These are phyloP conservation scores for Aurantiochytrium sp. DNA, from an alignment of 108 stramenopile genomes.

Conservation along the genomic window DNA sequence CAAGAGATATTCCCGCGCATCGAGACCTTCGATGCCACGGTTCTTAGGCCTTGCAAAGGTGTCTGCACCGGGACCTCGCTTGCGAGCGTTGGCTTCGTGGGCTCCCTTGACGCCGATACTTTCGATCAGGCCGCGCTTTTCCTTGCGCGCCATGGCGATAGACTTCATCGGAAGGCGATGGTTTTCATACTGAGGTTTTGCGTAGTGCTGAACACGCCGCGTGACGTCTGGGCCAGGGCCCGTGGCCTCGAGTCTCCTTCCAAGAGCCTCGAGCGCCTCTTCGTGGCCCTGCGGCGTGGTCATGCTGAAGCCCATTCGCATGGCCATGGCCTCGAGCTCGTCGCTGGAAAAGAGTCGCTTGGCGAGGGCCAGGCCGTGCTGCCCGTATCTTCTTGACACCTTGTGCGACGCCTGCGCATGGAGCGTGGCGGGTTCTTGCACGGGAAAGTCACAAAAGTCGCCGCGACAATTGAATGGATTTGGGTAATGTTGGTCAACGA, in stretches of 20 bases:
- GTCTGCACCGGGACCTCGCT: not conserved
- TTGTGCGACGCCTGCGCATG: not conserved
- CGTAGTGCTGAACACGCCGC: not conserved
- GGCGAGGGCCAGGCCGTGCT: not conserved
- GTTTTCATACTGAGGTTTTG: not conserved
- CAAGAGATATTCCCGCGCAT: not conserved
- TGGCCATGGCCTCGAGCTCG: not conserved
- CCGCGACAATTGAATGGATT: not conserved
- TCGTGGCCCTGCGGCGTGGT: not conserved
- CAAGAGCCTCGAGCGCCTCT: not conserved
- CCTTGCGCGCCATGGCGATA: not conserved
- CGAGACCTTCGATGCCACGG: not conserved
- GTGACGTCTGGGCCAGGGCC: not conserved
- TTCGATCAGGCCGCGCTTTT: not conserved
- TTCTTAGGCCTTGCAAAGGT: not conserved
- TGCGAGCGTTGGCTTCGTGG: not conserved
- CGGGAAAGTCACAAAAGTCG: constrained; percentile 22
- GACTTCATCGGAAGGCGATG: not conserved
- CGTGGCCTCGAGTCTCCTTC: not conserved
- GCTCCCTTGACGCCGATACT: not conserved
- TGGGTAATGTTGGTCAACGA: not conserved
- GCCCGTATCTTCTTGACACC: not conserved
- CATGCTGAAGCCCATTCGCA: not conserved
- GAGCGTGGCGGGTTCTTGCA: not conserved
- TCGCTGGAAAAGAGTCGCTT: not conserved